These are phyloP conservation scores for Aspergillus thermomutatus DNA, from an alignment of 2,329 filamentous ascomycete genomes.

Conservation along the genomic window DNA sequence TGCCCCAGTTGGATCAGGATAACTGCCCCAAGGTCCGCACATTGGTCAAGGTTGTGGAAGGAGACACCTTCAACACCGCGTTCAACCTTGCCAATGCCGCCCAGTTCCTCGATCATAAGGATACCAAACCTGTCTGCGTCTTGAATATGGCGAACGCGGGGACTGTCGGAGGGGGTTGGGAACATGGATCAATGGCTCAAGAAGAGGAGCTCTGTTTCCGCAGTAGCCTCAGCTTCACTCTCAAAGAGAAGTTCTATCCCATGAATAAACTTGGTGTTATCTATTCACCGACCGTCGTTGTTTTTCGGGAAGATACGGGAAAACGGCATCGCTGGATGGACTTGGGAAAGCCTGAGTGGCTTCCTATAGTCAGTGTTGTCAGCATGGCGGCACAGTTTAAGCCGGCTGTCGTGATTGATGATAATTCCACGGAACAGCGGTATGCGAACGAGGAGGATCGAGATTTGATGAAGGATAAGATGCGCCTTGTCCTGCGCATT, in stretches of 20 bases:
- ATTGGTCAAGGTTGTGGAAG: conserved; percentile 51
- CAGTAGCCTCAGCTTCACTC: conserved; percentile 42
- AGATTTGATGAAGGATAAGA: conserved; percentile 60
- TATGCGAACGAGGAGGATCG: conserved; percentile 47
- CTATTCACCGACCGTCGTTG: conserved; percentile 59
- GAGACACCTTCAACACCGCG: conserved; percentile 58
- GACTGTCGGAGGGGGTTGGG: conserved; percentile 62
- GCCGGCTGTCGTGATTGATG: conserved; percentile 31
- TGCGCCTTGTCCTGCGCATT: conserved; percentile 58
- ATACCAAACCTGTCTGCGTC: conserved; percentile 50
- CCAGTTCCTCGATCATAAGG: conserved; percentile 19
- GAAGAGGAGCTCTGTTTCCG: conserved; percentile 68
- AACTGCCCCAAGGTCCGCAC: conserved; percentile 44
- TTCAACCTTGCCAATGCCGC: conserved; percentile 34
- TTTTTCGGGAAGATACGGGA: conserved; percentile 53
- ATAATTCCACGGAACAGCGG: conserved; percentile 9
- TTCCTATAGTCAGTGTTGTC: conserved; percentile 57
- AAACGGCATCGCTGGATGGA: conserved; percentile 49
- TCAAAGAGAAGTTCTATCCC: conserved; percentile 52
- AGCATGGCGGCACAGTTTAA: conserved; percentile 56
- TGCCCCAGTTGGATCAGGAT: conserved; percentile 39
- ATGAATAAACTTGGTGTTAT: conserved; percentile 50
- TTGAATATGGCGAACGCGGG: conserved; percentile 64
- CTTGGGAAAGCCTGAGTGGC: conserved; percentile 26
- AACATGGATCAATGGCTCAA: conserved; percentile 60